A percentile compares a stretch with the other conserved stretches of the same genome.
phyloP scores from a whole-genome alignment of 345 rosid genomes.

The Zanthoxylum bungeanum region DNA sequence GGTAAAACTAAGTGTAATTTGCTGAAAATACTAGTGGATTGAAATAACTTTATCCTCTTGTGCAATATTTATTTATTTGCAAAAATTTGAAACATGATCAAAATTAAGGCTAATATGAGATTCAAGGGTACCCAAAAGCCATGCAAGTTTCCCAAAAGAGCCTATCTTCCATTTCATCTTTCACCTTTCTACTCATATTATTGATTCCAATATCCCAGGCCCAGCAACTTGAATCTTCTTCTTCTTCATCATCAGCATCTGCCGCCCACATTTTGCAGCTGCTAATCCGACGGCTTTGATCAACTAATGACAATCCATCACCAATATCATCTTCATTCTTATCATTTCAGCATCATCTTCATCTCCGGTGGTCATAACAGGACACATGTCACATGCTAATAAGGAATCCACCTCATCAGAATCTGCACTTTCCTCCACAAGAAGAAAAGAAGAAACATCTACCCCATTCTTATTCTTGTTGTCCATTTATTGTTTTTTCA shows the following conservation, averaged over 20 bases:
- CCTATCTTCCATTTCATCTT: conserved; percentile 54
- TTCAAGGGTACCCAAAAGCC: conserved; percentile 52
- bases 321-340: too few relatives aligned
- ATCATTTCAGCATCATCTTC: conserved; percentile 56
- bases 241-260: conserved; percentile 17
- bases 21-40: not conserved
- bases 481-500: conserved; percentile 19
- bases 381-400: not conserved
- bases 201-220: not conserved
- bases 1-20: not conserved
- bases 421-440: conserved; percentile 50
- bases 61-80: not conserved
- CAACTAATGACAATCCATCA: too few relatives aligned
- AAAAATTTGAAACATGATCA: not conserved
- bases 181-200: conserved; percentile 24
- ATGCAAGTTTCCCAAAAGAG: conserved; percentile 68
- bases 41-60: not conserved
- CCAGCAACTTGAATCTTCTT: conserved; percentile 25
- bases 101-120: not conserved
- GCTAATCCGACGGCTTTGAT: not conserved
- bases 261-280: conserved; percentile 18
- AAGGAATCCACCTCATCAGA: conserved; percentile 39
- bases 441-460: conserved; percentile 44
- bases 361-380: not conserved
- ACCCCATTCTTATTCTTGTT: conserved; percentile 9